These are phyloP conservation scores for Colletotrichum australisinense DNA, from an alignment of 2,329 filamentous ascomycete genomes.

Conservation along the genomic window DNA sequence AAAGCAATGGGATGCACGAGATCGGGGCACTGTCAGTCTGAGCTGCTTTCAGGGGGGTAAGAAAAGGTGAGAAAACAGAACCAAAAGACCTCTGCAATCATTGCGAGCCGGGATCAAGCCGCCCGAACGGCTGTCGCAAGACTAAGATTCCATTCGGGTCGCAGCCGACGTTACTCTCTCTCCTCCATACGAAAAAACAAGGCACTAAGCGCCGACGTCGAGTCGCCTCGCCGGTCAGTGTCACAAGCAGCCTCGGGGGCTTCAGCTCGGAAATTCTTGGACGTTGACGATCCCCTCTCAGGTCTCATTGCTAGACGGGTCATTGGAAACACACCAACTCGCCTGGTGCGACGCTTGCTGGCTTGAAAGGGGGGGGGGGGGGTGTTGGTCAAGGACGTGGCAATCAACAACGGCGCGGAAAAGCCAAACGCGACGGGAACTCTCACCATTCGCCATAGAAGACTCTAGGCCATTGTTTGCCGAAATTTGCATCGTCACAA, in stretches of 20 bases:
- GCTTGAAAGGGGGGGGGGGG: neutral
- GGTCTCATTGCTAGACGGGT: neutral
- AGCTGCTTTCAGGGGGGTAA: no score
- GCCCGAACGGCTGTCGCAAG: neutral
- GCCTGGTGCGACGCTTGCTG: slow-evolving; percentile 3
- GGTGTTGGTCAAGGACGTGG: neutral
- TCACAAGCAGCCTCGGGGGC: slow-evolving; percentile 26
- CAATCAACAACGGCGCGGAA: neutral
- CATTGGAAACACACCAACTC: neutral
- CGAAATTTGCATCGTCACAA: neutral
- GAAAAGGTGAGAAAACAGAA: neutral
- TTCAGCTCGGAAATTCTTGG: neutral
- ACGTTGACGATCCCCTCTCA: slow-evolving; percentile 3
- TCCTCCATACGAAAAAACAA: neutral
- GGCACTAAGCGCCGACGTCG: neutral
- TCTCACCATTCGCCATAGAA: neutral
- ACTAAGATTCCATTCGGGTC: neutral
- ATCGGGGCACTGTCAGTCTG: no score
- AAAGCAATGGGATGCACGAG: neutral
- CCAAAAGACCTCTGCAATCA: neutral
- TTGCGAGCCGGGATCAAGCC: neutral
- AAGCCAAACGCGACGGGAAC: neutral
- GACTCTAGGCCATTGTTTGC: neutral
- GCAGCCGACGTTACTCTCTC: neutral
- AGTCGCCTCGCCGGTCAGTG: neutral